A percentile compares a stretch with the other conserved stretches of the same genome.
Conservation (phyloP, 306 rosid genomes). For the Astragalus membranaceus region DNA sequence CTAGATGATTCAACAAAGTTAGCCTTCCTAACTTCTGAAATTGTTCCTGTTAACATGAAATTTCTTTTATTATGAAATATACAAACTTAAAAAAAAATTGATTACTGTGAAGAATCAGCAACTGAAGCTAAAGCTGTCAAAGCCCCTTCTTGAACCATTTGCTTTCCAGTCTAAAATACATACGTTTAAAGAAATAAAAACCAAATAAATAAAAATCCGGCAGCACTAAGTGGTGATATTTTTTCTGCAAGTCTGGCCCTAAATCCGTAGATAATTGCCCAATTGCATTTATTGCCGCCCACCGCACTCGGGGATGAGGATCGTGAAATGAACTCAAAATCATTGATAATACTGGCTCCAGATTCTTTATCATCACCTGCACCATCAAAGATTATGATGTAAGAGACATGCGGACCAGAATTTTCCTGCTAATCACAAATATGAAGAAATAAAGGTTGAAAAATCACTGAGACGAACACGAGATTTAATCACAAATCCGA, state of each 20-base stretch:
- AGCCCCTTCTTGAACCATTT: conserved; percentile 76
- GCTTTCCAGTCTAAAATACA: conserved; percentile 51
- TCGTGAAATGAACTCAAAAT: conserved; percentile 49
- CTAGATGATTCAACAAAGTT: no score
- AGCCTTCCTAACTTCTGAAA: conserved; percentile 65
- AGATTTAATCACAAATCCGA: not conserved
- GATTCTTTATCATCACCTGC: conserved; percentile 64
- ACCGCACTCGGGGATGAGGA: conserved; percentile 60
- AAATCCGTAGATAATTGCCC: conserved; percentile 75
- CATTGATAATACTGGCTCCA: conserved; percentile 63
- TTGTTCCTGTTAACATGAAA: conserved; percentile 44
- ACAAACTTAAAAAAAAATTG: not conserved
- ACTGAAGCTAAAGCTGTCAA: conserved; percentile 73
- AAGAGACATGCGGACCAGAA: not conserved
- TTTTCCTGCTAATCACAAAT: no score
- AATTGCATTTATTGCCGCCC: conserved; percentile 81
- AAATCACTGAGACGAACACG: not conserved
- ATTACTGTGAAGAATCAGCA: conserved; percentile 65
- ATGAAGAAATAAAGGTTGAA: conserved; percentile 1
- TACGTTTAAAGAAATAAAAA: not conserved
- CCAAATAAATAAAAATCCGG: conserved; percentile 20
- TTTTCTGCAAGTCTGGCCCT: conserved; percentile 65
- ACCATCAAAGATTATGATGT: conserved; percentile 7
- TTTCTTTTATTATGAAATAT: not conserved
- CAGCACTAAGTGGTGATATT: conserved; percentile 47